These are phyloP conservation scores for Heliamphora pulchella DNA, from an alignment of 179 eudicot genomes.

Conservation along the genomic window DNA sequence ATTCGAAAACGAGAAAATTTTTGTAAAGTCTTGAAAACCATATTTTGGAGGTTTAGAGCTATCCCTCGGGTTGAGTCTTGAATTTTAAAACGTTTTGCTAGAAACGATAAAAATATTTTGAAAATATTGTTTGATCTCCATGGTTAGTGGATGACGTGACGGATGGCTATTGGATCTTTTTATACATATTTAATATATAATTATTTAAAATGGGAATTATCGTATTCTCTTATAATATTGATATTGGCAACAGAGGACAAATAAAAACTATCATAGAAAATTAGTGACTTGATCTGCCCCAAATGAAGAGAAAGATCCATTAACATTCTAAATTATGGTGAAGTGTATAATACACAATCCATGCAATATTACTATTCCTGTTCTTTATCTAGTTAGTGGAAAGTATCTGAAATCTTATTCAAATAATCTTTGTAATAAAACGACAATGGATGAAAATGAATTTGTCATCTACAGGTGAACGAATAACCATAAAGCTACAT, in stretches of 20 bases:
- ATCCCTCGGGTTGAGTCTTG: too few relatives aligned
- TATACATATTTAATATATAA: too few relatives aligned
- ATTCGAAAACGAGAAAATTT: too few relatives aligned
- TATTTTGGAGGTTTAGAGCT: too few relatives aligned
- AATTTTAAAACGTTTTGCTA: too few relatives aligned
- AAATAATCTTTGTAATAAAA: not conserved
- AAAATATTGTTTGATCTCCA: too few relatives aligned
- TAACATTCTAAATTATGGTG: not conserved
- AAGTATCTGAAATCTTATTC: conserved; percentile 18
- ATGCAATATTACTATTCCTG: conserved; percentile 1
- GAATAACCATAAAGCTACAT: not conserved
- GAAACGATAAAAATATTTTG: too few relatives aligned
- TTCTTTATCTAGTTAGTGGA: conserved; percentile 11
- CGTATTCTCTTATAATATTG: conserved; percentile 17
- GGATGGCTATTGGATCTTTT: too few relatives aligned
- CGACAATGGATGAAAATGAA: conserved; percentile 13
- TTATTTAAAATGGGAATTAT: conserved; percentile 17
- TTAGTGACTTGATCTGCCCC: not conserved
- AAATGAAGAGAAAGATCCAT: conserved; percentile 4
- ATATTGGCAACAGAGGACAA: not conserved
- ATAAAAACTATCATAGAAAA: not conserved
- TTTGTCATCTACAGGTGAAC: conserved; percentile 5
- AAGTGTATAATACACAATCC: conserved; percentile 1
- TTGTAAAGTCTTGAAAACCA: too few relatives aligned
- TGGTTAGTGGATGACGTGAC: too few relatives aligned